phyloP scores from a whole-genome alignment of 352 stramenopile genomes.

The Pythium aristosporum region DNA sequence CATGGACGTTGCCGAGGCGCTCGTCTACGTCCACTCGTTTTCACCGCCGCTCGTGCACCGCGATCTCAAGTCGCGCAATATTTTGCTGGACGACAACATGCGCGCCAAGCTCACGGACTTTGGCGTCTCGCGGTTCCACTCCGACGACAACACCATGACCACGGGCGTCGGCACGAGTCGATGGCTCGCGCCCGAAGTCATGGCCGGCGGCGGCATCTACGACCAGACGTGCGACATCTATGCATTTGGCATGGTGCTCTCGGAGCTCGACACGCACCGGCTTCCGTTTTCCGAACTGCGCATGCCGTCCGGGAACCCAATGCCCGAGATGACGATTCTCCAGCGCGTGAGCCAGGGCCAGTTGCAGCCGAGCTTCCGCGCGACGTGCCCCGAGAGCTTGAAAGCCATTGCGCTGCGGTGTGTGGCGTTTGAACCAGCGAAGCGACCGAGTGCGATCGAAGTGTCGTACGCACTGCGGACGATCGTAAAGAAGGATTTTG shows the following conservation, averaged over 20 bases:
- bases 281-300: slow-evolving; percentile 25
- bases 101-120: slow-evolving; percentile 45
- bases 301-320: too few relatives aligned
- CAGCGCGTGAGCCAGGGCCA: background rate
- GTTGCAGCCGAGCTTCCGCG: slow-evolving; percentile 6
- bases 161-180: slow-evolving; percentile 17
- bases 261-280: slow-evolving; percentile 16
- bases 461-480: background rate
- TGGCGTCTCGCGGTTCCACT: slow-evolving; percentile 35
- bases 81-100: slow-evolving; percentile 46
- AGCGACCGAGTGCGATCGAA: background rate
- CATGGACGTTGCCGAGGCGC: slow-evolving; percentile 71
- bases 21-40: slow-evolving; percentile 82
- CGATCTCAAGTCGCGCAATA: slow-evolving; percentile 41
- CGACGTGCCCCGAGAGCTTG: background rate
- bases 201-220: slow-evolving; percentile 16
- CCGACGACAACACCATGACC: slow-evolving; percentile 25
- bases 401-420: background rate
- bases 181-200: slow-evolving; percentile 25
- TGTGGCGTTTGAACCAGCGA: slow-evolving; percentile 6
- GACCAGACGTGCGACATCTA: slow-evolving; percentile 16
- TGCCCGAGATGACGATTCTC: slow-evolving; percentile 15
- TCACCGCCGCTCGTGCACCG: slow-evolving; percentile 42
- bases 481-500: too few relatives aligned
- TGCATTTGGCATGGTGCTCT: slow-evolving; percentile 19